Base-by-base conservation (phyloP, 345 rosid species). In the Lumnitzera racemosa region DNA sequence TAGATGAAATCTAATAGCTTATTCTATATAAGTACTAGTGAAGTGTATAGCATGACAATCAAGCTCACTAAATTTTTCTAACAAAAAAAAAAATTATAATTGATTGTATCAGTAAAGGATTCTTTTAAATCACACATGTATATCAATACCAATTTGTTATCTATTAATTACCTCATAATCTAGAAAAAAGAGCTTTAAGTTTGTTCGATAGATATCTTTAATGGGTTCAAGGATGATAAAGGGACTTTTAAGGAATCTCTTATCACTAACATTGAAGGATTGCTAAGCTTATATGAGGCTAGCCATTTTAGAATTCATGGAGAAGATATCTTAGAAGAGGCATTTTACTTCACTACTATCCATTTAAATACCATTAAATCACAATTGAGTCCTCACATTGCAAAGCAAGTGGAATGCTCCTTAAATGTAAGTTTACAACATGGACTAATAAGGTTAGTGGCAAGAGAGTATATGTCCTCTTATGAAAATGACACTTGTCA, bases 201-300 rank as follows among this genome's bases (percentile, higher is more conserved):
- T 16, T 55, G 6, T 23, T 23, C 25, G 24, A 24, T 55, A 72
- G 75, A 69, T 16, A 57, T 43, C 12, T 72, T 78, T 50, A 48
- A 46, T 7, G 55, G 49, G 36, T 72, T 75, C 47, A 72, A 53
- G 70, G 70, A 67, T 20, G 24, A 4, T 0, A 16, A 53, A 17
- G 80, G 75, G 4, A 61, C 58, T 11, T 75, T 79, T 17, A 60
- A 61, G 53, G 46, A 51, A 65, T 24, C 52, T 5, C 10, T 72
- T 1, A 29, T 15, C 2, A 36, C 27, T 0, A 55, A 78, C 9
- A 43, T 67, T 9, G 12, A 49, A 16, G 80, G 71, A 2, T 49
- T 78, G 24, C 15, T 78, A 25, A 55, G 70, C 25, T 50, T 79
- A 20, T 70, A 43, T 17, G 76, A 74, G 55, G 80, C 78, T 17